Evolutionary conservation across 1,284 basidiomycete species (phyloP).

Genomic region (Microbotryomycetes sp.): DNA sequence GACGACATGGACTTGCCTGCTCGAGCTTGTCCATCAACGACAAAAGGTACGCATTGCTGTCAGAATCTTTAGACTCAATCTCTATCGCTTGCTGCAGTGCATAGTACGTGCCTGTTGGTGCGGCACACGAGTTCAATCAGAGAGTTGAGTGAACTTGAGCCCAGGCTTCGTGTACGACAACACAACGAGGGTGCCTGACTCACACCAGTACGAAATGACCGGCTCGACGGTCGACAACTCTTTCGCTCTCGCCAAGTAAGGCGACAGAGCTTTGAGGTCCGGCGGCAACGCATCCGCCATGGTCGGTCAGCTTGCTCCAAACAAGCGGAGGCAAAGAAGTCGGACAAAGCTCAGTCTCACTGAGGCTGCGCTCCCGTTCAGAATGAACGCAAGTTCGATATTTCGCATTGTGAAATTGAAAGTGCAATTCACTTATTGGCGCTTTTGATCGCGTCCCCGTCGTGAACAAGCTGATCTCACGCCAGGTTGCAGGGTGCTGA

Average conservation of each 20-base stretch:
- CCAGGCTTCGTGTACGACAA: no score
- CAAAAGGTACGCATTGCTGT: slow-evolving; percentile 64
- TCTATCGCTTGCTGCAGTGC: slow-evolving; percentile 80
- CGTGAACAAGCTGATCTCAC: no score
- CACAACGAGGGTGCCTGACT: no score
- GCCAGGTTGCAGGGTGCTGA: no score
- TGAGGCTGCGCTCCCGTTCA: background rate
- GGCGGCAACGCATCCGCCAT: no score
- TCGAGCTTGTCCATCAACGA: slow-evolving; percentile 73
- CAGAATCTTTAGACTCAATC: slow-evolving; percentile 54
- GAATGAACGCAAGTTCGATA: background rate
- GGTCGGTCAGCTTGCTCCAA: background rate
- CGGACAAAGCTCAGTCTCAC: background rate
- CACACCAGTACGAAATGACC: slow-evolving; percentile 90
- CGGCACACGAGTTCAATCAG: background rate
- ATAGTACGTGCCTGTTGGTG: slow-evolving; percentile 66
- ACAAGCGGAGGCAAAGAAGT: background rate
- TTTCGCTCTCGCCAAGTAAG: slow-evolving; percentile 81
- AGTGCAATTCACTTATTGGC: no score
- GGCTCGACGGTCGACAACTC: slow-evolving; percentile 77
- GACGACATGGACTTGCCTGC: slow-evolving; percentile 45
- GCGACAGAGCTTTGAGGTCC: slow-evolving; percentile 53
- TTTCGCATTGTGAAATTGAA: no score
- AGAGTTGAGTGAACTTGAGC: no score
- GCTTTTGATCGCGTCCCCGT: no score